Percentiles rank a stretch among this genome's conserved stretches.
These are phyloP conservation scores for Lasiosphaeris hirsuta DNA, from an alignment of 495 filamentous ascomycete genomes.

Conservation along the genomic window DNA sequence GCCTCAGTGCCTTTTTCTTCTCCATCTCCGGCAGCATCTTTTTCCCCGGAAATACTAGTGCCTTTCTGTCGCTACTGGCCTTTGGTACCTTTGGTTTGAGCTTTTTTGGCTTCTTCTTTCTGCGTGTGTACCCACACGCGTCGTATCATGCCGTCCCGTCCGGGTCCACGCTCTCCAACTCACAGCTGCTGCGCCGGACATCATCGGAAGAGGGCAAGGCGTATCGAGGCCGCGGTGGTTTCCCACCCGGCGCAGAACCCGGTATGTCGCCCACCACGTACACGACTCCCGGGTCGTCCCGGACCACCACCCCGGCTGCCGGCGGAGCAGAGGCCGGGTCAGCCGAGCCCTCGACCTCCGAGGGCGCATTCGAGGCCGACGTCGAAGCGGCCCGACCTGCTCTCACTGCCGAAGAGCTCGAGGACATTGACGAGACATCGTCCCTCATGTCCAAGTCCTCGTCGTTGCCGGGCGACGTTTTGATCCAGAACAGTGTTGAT, in stretches of 20 bases:
- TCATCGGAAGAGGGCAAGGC: slow-evolving; percentile 55
- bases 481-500: slow-evolving; percentile 54
- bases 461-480: slow-evolving; percentile 44
- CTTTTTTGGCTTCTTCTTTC: slow-evolving; percentile 74
- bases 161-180: slow-evolving; percentile 46
- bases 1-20: slow-evolving; percentile 95
- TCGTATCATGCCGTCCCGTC: slow-evolving; percentile 64
- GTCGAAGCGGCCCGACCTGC: slow-evolving; percentile 35
- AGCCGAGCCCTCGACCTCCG: slow-evolving; percentile 15
- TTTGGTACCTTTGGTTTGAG: slow-evolving; percentile 73
- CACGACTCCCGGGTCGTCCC: slow-evolving; percentile 22
- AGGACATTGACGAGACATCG: slow-evolving; percentile 68
- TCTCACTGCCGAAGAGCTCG: slow-evolving; percentile 25
- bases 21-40: slow-evolving; percentile 69
- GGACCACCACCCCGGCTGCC: slow-evolving; percentile 22
- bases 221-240: slow-evolving; percentile 25
- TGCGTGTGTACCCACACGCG: slow-evolving; percentile 66
- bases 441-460: slow-evolving; percentile 72
- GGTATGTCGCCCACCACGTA: slow-evolving; percentile 57
- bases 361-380: slow-evolving; percentile 25
- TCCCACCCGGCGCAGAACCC: slow-evolving; percentile 53
- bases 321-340: slow-evolving; percentile 11
- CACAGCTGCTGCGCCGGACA: slow-evolving; percentile 59
- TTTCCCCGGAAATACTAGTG: slow-evolving; percentile 79
- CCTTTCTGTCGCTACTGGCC: slow-evolving; percentile 76